Percentiles rank a stretch among this genome's conserved stretches.
Conservation (phyloP, 139 green algal species). For the Coelastrella sp. region DNA sequence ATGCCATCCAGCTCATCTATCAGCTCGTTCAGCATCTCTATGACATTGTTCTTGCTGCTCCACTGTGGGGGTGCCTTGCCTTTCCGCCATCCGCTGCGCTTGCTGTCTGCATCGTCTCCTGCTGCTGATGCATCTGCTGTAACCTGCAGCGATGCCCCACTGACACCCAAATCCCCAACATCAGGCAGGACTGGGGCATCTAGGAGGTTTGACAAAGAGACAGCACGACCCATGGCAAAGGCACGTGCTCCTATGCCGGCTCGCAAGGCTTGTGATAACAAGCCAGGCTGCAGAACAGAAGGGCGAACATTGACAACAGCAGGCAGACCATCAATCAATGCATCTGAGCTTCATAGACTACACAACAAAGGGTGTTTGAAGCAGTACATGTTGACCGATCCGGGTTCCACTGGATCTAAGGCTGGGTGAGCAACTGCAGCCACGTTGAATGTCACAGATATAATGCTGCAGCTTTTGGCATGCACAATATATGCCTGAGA, state of each 20-base stretch:
- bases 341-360: too few species aligned
- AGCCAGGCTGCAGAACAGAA: slow-evolving; percentile 42
- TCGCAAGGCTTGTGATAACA: slow-evolving; percentile 62
- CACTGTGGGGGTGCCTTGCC: slow-evolving; percentile 51
- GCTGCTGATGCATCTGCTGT: slow-evolving; percentile 49
- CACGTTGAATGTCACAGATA: too few species aligned
- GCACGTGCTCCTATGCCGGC: background rate
- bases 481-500: too few species aligned
- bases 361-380: too few species aligned
- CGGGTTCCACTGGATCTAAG: too few species aligned
- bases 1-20: slow-evolving; percentile 95
- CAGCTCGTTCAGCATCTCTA: slow-evolving; percentile 95
- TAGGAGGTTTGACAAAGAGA: slow-evolving; percentile 86
- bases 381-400: too few species aligned
- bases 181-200: slow-evolving; percentile 54
- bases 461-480: too few species aligned
- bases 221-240: slow-evolving; percentile 52
- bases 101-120: slow-evolving; percentile 6
- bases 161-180: background rate
- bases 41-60: slow-evolving; percentile 81
- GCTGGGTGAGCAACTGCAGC: too few species aligned
- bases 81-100: slow-evolving; percentile 14
- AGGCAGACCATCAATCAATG: too few species aligned
- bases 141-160: background rate
- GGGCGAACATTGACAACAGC: too few species aligned